These are phyloP conservation scores for Didymella lethalis DNA, from an alignment of 2,329 filamentous ascomycete genomes.

Conservation along the genomic window DNA sequence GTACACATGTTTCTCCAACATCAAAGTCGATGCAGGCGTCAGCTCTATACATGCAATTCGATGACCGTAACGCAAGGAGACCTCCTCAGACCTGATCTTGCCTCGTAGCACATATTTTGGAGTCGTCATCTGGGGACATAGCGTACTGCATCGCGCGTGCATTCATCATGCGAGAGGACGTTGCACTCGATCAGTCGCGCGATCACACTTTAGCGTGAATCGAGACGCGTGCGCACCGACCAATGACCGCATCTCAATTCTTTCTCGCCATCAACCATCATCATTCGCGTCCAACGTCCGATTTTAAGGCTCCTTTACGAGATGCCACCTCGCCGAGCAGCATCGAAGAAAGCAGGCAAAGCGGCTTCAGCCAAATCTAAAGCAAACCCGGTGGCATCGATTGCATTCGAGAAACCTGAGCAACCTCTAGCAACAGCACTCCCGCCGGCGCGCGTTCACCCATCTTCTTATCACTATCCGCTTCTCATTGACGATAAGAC, in stretches of 20 bases:
- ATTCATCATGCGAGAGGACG: background rate
- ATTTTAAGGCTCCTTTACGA: background rate
- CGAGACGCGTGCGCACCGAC: constrained; percentile 17
- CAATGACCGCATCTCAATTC: constrained; percentile 10
- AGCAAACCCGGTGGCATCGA: constrained; percentile 12
- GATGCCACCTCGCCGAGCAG: constrained; percentile 29
- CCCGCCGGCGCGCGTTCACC: constrained; percentile 40
- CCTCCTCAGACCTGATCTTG: too few relatives aligned
- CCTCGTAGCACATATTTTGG: too few relatives aligned
- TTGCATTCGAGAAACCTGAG: constrained; percentile 25
- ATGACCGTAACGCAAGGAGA: too few relatives aligned
- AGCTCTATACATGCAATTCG: too few relatives aligned
- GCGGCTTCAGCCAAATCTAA: background rate
- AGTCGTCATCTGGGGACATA: too few relatives aligned
- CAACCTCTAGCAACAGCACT: constrained; percentile 24
- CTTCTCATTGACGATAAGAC: constrained; percentile 32
- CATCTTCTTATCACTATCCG: constrained; percentile 42
- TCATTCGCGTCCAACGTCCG: constrained; percentile 6
- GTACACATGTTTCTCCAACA: too few relatives aligned
- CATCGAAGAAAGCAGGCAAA: background rate
- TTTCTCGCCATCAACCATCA: constrained; percentile 13
- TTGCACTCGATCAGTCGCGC: background rate
- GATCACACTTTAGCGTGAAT: constrained; percentile 6
- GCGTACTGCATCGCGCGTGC: too few relatives aligned
- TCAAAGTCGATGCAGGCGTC: too few relatives aligned